These are phyloP conservation scores for Pisolithus microcarpus DNA, from an alignment of 768 basidiomycete genomes.

Conservation along the genomic window DNA sequence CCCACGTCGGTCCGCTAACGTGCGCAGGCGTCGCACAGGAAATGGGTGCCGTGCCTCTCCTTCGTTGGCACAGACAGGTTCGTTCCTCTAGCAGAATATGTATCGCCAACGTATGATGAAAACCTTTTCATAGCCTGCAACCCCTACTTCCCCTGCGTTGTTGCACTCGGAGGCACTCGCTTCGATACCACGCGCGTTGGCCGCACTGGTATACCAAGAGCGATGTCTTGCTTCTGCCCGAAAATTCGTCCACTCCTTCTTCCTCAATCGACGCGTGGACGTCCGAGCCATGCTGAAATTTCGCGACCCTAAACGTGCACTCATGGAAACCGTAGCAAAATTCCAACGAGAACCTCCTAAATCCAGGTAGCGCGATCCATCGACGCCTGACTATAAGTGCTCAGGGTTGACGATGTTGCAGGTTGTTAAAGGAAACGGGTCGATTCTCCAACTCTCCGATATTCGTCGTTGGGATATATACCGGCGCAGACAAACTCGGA, in stretches of 20 bases:
- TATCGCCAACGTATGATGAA: background rate
- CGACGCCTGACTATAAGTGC: background rate
- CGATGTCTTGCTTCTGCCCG: constrained; percentile 82
- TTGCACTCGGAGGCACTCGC: constrained; percentile 85
- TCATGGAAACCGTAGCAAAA: constrained; percentile 65
- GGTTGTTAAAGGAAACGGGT: constrained; percentile 89
- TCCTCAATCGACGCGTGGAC: constrained; percentile 82
- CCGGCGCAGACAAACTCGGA: constrained; percentile 75
- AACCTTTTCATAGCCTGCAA: constrained; percentile 34
- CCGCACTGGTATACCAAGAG: constrained; percentile 84
- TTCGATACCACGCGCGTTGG: constrained; percentile 78
- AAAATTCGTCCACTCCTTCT: constrained; percentile 81
- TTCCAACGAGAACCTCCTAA: constrained; percentile 59
- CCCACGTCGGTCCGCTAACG: constrained; percentile 81
- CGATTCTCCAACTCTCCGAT: constrained; percentile 81
- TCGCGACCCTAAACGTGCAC: constrained; percentile 70
- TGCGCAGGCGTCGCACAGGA: constrained; percentile 82
- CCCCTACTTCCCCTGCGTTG: constrained; percentile 41
- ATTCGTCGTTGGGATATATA: constrained; percentile 94
- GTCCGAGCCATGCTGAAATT: constrained; percentile 75
- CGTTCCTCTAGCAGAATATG: constrained; percentile 7
- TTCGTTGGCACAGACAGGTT: constrained; percentile 79
- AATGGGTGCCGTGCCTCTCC: constrained; percentile 68
- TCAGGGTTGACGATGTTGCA: constrained; percentile 21
- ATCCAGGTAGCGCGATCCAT: constrained; percentile 44